Evolutionary conservation across 306 rosid genomes (phyloP), one percentile per base, ranked within the genome.

Genomic region (Sechiopsis laciniata): DNA sequence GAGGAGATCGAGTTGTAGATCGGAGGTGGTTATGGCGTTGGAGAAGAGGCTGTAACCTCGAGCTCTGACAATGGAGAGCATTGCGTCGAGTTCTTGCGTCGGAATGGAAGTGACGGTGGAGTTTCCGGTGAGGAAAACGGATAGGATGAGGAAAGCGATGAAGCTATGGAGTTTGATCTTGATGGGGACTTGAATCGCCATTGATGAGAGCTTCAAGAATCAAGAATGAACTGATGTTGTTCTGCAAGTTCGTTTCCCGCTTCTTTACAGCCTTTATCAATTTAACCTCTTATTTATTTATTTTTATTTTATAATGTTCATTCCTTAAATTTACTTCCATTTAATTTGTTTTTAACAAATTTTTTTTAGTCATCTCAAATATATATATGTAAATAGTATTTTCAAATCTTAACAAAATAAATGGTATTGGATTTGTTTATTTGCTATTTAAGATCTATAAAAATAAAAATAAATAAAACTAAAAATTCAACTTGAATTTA

Each of bases 21-120:
- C 90, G 12, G 96, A 89, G 58, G 90, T 87, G 40, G 83, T 55
- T 52, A 87, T 87, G 68, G 96, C 88, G 77, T 87, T 87, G 85
- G 87, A 82, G 81, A 89, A 77, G 69, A 89, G 91, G 55, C 75
- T 53, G 87, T 84, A 89, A 7, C 96, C 90, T 26, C 81, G 72
- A n/a, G 62, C 73, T 21, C 96, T 66, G 76, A 89, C 79, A 35
- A 73, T 78, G 72, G 61, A 53, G 7, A 83, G 80, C 90, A 85
- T 87, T 29, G 84, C 75, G 7, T 85, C 86, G 10, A 80, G 78
- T 59, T 89, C 91, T 6, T 79, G 13, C 58, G 21, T 14, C 0
- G 86, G 81, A 56, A 85, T 59, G 80, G 79, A 53, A 1, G 3
- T 40, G 1, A 74, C 64, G 0, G 72, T 71, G 64, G 67, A 61